Percentiles rank a stretch among this genome's conserved stretches.
Conservation (phyloP, 2,329 filamentous ascomycete species). For the Colletotrichum abscissum region DNA sequence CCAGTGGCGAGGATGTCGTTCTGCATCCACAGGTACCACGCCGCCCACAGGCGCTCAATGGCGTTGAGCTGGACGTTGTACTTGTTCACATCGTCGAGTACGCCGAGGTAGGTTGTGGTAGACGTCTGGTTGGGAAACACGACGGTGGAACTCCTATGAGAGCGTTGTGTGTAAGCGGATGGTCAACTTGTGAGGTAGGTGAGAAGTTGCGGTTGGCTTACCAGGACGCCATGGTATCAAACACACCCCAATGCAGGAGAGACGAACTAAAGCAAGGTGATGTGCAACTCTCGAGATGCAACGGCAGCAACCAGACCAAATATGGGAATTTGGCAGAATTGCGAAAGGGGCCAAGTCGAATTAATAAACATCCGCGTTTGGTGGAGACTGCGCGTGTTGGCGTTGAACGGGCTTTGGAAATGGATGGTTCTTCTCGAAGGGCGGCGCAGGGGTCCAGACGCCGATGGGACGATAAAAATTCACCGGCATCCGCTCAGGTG, state of each 20-base stretch:
- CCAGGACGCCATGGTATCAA: conserved; percentile 25
- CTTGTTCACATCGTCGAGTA: conserved; percentile 73
- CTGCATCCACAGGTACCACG: conserved; percentile 98
- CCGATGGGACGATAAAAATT: conserved; percentile 30
- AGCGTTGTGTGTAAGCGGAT: conserved; percentile 16
- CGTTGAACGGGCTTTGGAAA: conserved; percentile 24
- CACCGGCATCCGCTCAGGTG: conserved; percentile 29
- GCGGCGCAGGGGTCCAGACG: conserved; percentile 25
- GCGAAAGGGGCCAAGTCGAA: not conserved
- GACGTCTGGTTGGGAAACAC: conserved; percentile 56
- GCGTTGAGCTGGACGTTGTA: conserved; percentile 89
- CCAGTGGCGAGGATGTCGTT: conserved; percentile 97
- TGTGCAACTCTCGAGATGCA: not conserved
- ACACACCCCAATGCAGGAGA: not conserved
- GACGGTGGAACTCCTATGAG: conserved; percentile 61
- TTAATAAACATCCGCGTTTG: conserved; percentile 2
- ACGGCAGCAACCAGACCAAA: not conserved
- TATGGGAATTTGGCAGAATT: fast-evolving
- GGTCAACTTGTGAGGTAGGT: not conserved
- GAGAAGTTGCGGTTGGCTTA: not conserved
- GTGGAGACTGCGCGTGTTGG: conserved; percentile 9
- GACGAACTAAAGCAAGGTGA: not conserved
- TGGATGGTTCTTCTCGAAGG: conserved; percentile 15
- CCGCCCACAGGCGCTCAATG: conserved; percentile 89
- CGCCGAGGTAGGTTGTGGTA: conserved; percentile 63